These are phyloP conservation scores for Trichoderma afroharzianum DNA, from an alignment of 2,329 filamentous ascomycete species.

Conservation along the genomic window DNA sequence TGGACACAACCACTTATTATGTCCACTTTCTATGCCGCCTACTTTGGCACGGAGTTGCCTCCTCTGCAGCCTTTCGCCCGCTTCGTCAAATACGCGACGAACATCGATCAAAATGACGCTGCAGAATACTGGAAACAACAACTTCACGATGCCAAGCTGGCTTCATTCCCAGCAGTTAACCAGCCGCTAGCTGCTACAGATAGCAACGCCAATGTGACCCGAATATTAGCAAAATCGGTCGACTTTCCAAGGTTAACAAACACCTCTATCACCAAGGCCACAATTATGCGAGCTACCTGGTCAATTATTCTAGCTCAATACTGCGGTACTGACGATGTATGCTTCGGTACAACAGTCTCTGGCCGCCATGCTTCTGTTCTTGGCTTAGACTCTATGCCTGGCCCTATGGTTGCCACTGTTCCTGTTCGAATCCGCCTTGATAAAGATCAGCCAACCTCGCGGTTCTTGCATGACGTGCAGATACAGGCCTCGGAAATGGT, in stretches of 20 bases:
- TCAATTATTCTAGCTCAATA: slow-evolving; percentile 20
- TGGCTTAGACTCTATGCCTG: slow-evolving; percentile 13
- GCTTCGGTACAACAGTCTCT: slow-evolving; percentile 24
- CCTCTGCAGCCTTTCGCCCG: slow-evolving; percentile 14
- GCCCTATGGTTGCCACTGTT: slow-evolving; percentile 14
- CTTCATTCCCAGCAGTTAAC: slow-evolving; percentile 18
- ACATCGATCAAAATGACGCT: neutral
- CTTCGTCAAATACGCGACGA: slow-evolving; percentile 12
- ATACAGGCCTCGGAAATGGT: slow-evolving; percentile 25
- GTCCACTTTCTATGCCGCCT: neutral
- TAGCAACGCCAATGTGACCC: neutral
- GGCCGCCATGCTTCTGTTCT: slow-evolving; percentile 17
- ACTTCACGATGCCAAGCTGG: neutral
- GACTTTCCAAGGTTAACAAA: neutral
- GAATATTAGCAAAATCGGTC: neutral
- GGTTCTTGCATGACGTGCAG: slow-evolving; percentile 23
- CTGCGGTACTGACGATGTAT: slow-evolving; percentile 15
- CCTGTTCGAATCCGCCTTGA: slow-evolving; percentile 7
- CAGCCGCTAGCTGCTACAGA: neutral
- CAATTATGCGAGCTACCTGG: slow-evolving; percentile 23
- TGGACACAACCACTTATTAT: slow-evolving; percentile 2
- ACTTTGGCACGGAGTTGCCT: slow-evolving; percentile 19
- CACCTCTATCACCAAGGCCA: slow-evolving; percentile 19
- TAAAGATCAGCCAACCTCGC: slow-evolving; percentile 5
- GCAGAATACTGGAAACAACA: slow-evolving; percentile 11